These are phyloP conservation scores for Brassica rapa DNA, from an alignment of 345 rosid genomes.

Conservation along the genomic window DNA sequence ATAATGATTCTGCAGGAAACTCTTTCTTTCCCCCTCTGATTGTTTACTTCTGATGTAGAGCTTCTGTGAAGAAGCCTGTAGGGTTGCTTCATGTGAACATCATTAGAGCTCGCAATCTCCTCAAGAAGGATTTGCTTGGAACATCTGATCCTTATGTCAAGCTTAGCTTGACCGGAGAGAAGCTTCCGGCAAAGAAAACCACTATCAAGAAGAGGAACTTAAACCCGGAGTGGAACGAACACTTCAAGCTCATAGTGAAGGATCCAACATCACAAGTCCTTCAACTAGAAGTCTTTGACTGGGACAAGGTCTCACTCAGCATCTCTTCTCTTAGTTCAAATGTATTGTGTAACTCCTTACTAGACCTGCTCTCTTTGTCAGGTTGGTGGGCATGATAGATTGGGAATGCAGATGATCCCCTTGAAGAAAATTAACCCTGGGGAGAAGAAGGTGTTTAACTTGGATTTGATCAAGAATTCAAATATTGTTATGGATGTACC, in stretches of 20 bases:
- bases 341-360: not conserved
- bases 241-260: constrained; percentile 67
- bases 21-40: constrained; percentile 11
- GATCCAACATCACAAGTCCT: constrained; percentile 67
- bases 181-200: constrained; percentile 67
- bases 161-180: constrained; percentile 64
- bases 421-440: constrained; percentile 50
- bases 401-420: constrained; percentile 76
- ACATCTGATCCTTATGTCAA: constrained; percentile 75
- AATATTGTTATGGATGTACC: constrained; percentile 41
- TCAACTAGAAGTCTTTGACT: constrained; percentile 67
- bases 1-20: too few relatives aligned
- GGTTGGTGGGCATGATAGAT: constrained; percentile 75
- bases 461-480: constrained; percentile 69
- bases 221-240: constrained; percentile 83
- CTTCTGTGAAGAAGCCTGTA: constrained; percentile 68
- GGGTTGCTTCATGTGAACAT: constrained; percentile 73
- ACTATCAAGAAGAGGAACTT: constrained; percentile 69
- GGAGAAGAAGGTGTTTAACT: constrained; percentile 53
- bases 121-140: constrained; percentile 69
- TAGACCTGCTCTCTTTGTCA: constrained; percentile 24
- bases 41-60: constrained; percentile 39
- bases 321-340: constrained; percentile 3
- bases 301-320: constrained; percentile 66
- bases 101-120: constrained; percentile 60